Base-by-base conservation (phyloP, 192 early-diverging fungal genomes). In the Chytriomyces sp. region DNA sequence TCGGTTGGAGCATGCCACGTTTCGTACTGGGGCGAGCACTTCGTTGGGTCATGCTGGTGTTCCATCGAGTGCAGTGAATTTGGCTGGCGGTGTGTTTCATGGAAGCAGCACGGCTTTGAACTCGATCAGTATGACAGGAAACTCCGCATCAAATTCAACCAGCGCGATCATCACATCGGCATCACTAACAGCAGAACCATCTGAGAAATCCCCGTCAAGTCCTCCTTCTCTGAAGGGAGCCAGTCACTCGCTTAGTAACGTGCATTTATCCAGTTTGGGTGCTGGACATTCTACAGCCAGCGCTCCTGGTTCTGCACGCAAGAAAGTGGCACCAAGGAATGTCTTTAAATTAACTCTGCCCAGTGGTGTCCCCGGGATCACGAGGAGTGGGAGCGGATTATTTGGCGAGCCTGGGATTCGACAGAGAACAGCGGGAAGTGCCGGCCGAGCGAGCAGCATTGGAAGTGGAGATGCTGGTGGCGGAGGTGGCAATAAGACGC, bases 1-100 rank as follows among this genome's bases (percentile, higher is more conserved):
- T 9, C 84, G 89, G 11, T 78, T 94, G 45, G 89, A 91, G 68
- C 94, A 98, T 81, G 90, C 90, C 26, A 91, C 94, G 0, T 95
- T 92, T 78, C 83, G 95, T 45, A 62, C 28, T 43, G 71, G 71
- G 23, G 45, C 71, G 1, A n/a, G 16, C 53, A 20, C 20, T 13
- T 20, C 53, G 53, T 20, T 57, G 53, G 35, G 2, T 35, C 53
- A 57, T 57, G 13, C 53, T n/a, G 53, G 53, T 13, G 13, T 20
- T 20, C 3, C 16, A 20, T 13, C 16, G 13, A 57, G 53, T 20
- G 13, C 53, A n/a, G 53, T 57, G 20, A 57, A 57, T 20, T 20
- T 57, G 53, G 35, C 35, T 3, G 35, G 35, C 35, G 4, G 35
- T 4, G 35, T 35, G 35, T 35, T 35, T 35, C 35, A 35, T 4